Conservation (phyloP, 1,284 basidiomycete species). For the Sporisorium iseilematis-ciliati region DNA sequence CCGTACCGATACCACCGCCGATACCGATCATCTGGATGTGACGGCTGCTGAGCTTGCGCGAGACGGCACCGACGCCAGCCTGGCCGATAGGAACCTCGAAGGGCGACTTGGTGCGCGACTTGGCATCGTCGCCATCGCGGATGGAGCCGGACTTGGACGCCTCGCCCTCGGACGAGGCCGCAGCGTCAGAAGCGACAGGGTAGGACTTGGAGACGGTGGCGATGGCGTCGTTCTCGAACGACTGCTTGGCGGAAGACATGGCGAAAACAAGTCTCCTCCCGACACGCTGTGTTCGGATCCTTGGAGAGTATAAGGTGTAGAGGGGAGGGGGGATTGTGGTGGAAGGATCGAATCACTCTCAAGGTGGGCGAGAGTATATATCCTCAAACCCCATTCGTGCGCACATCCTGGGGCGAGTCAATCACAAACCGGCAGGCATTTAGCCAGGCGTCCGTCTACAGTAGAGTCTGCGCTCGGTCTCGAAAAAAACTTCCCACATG, state of each 20-base stretch:
- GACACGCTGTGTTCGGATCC: slow-evolving; percentile 27
- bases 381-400: background rate
- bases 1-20: slow-evolving; percentile 64
- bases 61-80: slow-evolving; percentile 39
- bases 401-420: background rate
- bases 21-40: slow-evolving; percentile 63
- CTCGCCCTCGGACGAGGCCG: slow-evolving; percentile 15
- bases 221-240: slow-evolving; percentile 41
- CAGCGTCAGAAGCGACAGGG: slow-evolving; percentile 2
- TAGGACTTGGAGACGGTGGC: slow-evolving; percentile 41
- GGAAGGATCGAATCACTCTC: too few species aligned
- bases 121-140: slow-evolving; percentile 19
- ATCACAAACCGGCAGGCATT: background rate
- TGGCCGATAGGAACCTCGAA: slow-evolving; percentile 43
- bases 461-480: too few species aligned
- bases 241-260: slow-evolving; percentile 40
- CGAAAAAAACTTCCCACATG: too few species aligned
- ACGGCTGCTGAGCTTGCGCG: slow-evolving; percentile 40
- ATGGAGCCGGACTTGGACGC: slow-evolving; percentile 31
- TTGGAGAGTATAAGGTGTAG: slow-evolving; percentile 12
- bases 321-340: background rate
- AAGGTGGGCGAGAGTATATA: slow-evolving; percentile 14
- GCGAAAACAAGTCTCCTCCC: slow-evolving; percentile 24
- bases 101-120: slow-evolving; percentile 27
- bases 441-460: too few species aligned